Evolutionary conservation across 192 early-diverging fungal genomes (phyloP).

Genomic region (Podila horticola): DNA sequence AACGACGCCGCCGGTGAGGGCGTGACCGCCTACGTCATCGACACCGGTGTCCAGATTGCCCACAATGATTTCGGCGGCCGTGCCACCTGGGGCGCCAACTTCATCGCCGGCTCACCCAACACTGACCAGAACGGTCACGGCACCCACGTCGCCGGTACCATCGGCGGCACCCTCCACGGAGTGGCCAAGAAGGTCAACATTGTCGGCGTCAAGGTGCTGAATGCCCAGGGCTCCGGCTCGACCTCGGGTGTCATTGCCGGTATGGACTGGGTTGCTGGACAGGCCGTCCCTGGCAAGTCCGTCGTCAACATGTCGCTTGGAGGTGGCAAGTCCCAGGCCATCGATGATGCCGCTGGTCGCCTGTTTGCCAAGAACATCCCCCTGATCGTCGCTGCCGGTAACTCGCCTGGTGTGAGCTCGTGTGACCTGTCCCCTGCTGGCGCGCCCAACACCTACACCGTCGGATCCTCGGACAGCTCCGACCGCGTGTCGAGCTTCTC

Average conservation of each 20-base stretch:
- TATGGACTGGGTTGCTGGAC: too few species aligned
- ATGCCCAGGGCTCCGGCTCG: slow-evolving; percentile 61
- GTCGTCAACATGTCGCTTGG: too few species aligned
- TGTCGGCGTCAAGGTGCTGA: slow-evolving; percentile 70
- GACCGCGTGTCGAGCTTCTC: slow-evolving; percentile 59
- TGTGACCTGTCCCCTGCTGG: slow-evolving; percentile 65
- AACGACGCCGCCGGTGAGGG: slow-evolving; percentile 33
- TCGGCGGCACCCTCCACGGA: slow-evolving; percentile 61
- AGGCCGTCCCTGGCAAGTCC: too few species aligned
- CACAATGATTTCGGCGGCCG: slow-evolving; percentile 62
- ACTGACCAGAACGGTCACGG: slow-evolving; percentile 60
- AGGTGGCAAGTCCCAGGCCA: too few species aligned
- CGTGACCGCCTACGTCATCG: slow-evolving; percentile 58
- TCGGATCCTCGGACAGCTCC: slow-evolving; percentile 52
- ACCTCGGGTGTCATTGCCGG: slow-evolving; percentile 45
- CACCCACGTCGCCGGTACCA: slow-evolving; percentile 60
- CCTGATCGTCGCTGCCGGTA: slow-evolving; percentile 69
- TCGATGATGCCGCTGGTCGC: too few species aligned
- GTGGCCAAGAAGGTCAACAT: slow-evolving; percentile 72
- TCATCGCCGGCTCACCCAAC: slow-evolving; percentile 22
- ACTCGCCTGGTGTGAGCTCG: slow-evolving; percentile 58
- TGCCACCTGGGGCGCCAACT: slow-evolving; percentile 60
- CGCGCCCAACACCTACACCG: slow-evolving; percentile 49
- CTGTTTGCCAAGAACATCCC: too few species aligned
- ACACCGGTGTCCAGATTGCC: slow-evolving; percentile 33